phyloP scores from a whole-genome alignment of 108 stramenopile genomes.

The Schizochytrium sp. region DNA sequence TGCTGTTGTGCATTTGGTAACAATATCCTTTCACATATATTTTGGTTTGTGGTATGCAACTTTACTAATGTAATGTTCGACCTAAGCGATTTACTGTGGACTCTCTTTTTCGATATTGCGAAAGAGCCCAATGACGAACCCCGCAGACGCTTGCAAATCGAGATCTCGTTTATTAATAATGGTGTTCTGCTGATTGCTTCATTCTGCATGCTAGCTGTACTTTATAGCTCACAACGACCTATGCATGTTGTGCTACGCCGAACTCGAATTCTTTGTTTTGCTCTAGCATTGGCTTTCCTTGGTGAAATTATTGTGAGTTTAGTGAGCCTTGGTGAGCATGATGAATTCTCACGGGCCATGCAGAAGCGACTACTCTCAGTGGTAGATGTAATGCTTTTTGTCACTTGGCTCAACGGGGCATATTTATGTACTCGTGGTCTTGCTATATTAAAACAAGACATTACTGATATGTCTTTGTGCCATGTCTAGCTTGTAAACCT shows the following conservation, averaged over 20 bases:
- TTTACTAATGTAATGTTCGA: neutral
- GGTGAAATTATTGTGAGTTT: neutral
- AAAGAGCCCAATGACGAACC: too few relatives aligned
- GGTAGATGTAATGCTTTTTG: neutral
- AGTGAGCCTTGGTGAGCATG: neutral
- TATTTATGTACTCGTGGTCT: slow-evolving; percentile 1
- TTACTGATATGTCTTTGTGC: neutral
- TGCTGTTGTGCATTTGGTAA: slow-evolving; percentile 30
- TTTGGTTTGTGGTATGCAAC: neutral
- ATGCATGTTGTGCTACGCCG: neutral
- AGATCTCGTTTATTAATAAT: neutral
- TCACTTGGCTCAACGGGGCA: slow-evolving; percentile 26
- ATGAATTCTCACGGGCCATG: neutral
- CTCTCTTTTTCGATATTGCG: neutral
- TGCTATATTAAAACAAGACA: neutral
- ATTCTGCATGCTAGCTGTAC: neutral
- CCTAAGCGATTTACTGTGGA: neutral
- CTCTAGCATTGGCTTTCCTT: neutral
- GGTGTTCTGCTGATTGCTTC: neutral
- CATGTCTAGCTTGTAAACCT: neutral
- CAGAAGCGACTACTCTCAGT: slow-evolving; percentile 5
- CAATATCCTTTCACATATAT: neutral
- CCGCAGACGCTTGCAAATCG: neutral
- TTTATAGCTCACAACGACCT: neutral
- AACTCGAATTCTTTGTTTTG: neutral